Conservation (phyloP, 495 filamentous ascomycete species). For the Neurospora hispaniola region DNA sequence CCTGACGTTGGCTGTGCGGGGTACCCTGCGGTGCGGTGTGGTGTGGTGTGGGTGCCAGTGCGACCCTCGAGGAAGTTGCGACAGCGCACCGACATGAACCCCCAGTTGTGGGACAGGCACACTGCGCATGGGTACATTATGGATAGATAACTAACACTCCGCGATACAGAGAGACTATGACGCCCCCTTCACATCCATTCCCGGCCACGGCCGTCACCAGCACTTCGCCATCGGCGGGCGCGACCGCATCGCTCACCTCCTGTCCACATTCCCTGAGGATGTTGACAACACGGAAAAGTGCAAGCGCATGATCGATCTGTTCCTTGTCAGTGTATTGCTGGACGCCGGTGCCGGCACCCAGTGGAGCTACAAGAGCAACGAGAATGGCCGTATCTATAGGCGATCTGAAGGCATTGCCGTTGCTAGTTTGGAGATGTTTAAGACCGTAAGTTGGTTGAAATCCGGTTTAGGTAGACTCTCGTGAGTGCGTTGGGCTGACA, state of each 20-base stretch:
- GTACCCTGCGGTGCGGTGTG: neutral
- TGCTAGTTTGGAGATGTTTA: conserved; percentile 97
- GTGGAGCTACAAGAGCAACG: conserved; percentile 85
- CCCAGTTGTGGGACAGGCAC: neutral
- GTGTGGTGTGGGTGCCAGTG: conserved; percentile 5
- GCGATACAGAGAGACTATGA: conserved; percentile 68
- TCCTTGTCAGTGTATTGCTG: conserved; percentile 80
- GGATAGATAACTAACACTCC: conserved; percentile 6
- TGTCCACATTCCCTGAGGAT: conserved; percentile 50
- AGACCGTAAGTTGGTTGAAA: conserved; percentile 34
- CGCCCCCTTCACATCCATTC: conserved; percentile 74
- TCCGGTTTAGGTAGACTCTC: neutral
- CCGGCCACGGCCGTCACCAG: conserved; percentile 79
- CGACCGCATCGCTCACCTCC: conserved; percentile 63
- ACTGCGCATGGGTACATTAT: neutral
- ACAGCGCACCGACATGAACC: neutral
- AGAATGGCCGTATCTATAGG: conserved; percentile 74
- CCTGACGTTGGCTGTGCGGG: neutral
- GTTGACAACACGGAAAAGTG: conserved; percentile 63
- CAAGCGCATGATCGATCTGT: conserved; percentile 71
- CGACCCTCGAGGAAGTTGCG: neutral
- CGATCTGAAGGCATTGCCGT: conserved; percentile 90
- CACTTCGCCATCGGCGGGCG: conserved; percentile 80
- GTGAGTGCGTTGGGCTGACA: neutral
- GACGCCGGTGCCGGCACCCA: conserved; percentile 76